Evolutionary conservation across 768 basidiomycete genomes (phyloP).

Genomic region (Gautieria morchelliformis): DNA sequence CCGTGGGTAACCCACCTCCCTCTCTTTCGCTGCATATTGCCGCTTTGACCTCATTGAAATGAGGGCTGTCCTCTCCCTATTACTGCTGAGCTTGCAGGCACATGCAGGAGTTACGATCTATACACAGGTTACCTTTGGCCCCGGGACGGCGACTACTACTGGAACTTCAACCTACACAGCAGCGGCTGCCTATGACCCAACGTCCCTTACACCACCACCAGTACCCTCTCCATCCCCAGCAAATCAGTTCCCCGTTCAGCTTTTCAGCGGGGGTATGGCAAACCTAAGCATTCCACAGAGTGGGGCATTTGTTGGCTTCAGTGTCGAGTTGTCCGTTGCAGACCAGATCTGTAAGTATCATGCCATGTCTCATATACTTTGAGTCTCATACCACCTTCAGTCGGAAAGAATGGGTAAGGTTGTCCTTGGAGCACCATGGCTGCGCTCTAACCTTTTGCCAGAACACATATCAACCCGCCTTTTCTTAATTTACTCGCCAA

Average conservation of each 20-base stretch:
- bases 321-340: constrained; percentile 66
- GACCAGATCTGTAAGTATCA: constrained; percentile 48
- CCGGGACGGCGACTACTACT: not conserved
- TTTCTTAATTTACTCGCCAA: constrained; percentile 78
- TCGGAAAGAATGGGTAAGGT: constrained; percentile 40
- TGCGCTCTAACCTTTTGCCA: not conserved
- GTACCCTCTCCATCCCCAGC: constrained; percentile 36
- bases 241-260: constrained; percentile 34
- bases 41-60: not conserved
- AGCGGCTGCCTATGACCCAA: constrained; percentile 43
- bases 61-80: constrained; percentile 1
- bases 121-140: constrained; percentile 6
- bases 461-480: constrained; percentile 38
- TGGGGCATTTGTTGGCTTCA: constrained; percentile 67
- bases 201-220: constrained; percentile 38
- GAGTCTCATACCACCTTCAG: constrained; percentile 18
- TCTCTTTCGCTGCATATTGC: not conserved
- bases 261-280: constrained; percentile 20
- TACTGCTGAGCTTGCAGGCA: not conserved
- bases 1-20: not conserved
- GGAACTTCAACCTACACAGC: constrained; percentile 26
- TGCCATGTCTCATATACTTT: not conserved
- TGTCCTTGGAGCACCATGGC: not conserved
- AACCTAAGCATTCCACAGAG: constrained; percentile 32
- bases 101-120: constrained; percentile 4